phyloP scores from a whole-genome alignment of 495 filamentous ascomycete species.

The Schizothecium vesticola region DNA sequence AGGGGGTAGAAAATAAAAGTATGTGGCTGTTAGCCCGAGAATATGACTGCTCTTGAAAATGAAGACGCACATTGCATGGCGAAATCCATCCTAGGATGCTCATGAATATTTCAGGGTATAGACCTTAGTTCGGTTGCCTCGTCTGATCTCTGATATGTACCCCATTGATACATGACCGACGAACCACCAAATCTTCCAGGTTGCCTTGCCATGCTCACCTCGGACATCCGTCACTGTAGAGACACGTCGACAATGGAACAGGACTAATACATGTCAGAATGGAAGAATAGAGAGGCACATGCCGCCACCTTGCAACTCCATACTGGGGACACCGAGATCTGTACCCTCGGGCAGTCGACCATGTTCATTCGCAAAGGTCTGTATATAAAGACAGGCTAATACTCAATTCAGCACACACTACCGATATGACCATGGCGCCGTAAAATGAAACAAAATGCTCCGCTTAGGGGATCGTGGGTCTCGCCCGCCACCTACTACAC shows the following conservation, averaged over 20 bases:
- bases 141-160: background rate
- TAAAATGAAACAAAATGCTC: background rate
- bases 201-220: background rate
- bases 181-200: no score
- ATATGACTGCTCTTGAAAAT: background rate
- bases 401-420: background rate
- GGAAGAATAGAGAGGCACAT: background rate
- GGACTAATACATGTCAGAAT: no score
- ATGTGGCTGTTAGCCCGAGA: background rate
- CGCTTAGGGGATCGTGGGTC: background rate
- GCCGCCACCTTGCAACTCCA: no score
- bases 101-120: background rate
- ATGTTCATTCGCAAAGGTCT: no score
- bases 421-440: background rate
- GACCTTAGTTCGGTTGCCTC: background rate
- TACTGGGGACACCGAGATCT: no score
- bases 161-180: no score
- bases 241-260: background rate
- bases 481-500: background rate
- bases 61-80: background rate
- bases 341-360: no score
- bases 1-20: background rate
- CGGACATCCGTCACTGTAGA: background rate
- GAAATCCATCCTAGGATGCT: background rate
- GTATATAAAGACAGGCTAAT: background rate